A percentile compares a stretch with the other conserved stretches of the same genome.
Conservation (phyloP, 768 basidiomycete genomes). For the Tricholoma flavovirens region DNA sequence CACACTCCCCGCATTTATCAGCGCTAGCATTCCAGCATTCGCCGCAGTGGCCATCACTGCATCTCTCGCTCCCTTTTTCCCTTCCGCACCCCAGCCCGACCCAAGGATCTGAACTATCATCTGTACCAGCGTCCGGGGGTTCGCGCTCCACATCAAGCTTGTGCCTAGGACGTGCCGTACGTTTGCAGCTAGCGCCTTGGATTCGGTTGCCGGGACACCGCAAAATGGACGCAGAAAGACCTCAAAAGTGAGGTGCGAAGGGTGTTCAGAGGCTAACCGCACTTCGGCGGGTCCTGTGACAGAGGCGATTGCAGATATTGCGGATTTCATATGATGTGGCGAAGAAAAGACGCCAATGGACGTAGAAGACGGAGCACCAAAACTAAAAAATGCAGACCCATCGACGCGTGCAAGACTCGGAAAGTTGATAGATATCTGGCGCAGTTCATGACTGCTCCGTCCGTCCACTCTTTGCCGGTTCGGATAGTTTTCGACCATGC, state of each 20-base stretch:
- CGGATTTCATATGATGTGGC: background rate
- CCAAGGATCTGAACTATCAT: conserved; percentile 66
- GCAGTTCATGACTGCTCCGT: conserved; percentile 27
- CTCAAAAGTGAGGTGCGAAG: conserved; percentile 72
- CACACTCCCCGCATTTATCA: conserved; percentile 64
- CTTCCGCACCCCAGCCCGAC: conserved; percentile 5
- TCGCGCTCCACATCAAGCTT: conserved; percentile 55
- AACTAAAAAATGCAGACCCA: conserved; percentile 68
- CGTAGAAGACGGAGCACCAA: conserved; percentile 33
- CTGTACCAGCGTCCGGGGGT: conserved; percentile 72
- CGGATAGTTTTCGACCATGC: background rate
- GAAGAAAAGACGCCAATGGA: conserved; percentile 9
- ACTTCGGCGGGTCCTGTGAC: conserved; percentile 80
- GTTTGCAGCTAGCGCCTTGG: conserved; percentile 50
- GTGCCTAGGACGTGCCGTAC: conserved; percentile 57
- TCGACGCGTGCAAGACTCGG: conserved; percentile 67
- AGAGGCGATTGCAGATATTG: conserved; percentile 52
- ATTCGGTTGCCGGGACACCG: conserved; percentile 61
- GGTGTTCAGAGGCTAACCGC: conserved; percentile 59
- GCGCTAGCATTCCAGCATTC: conserved; percentile 64
- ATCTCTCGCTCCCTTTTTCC: conserved; percentile 15
- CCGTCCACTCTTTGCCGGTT: conserved; percentile 27
- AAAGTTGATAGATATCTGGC: conserved; percentile 41
- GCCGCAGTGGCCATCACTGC: conserved; percentile 57
- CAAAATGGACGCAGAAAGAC: conserved; percentile 66